Evolutionary conservation across 2,329 filamentous ascomycete genomes (phyloP).

Genomic region (Trichophyton simii): DNA sequence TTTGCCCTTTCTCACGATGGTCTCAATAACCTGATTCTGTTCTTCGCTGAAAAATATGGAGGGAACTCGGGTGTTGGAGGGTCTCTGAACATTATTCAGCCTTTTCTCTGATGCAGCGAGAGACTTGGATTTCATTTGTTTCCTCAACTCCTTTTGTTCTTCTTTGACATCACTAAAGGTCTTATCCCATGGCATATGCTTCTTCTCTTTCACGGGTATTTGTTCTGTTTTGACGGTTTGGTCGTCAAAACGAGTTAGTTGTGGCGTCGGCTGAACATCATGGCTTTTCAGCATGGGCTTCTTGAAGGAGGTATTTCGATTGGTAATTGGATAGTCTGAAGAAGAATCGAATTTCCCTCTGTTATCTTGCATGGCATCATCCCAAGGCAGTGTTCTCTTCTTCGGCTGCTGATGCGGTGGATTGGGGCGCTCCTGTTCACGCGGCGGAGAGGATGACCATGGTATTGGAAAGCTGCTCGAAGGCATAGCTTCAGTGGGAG

Average conservation of each 20-base stretch:
- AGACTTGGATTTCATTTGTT: conserved; percentile 40
- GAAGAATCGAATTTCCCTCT: not conserved
- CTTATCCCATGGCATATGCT: conserved; percentile 48
- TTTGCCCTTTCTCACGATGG: conserved; percentile 66
- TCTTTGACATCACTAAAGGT: conserved; percentile 64
- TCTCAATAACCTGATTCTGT: conserved; percentile 67
- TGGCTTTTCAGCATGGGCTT: not conserved
- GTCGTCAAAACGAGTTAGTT: not conserved
- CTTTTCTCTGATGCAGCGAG: conserved; percentile 23
- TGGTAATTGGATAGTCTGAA: not conserved
- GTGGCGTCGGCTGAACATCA: not conserved
- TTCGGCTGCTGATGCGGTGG: conserved; percentile 21
- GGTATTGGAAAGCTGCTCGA: conserved; percentile 48
- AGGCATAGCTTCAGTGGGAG: conserved; percentile 21
- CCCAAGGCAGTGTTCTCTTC: conserved; percentile 56
- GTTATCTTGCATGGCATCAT: conserved; percentile 18
- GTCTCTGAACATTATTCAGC: conserved; percentile 20
- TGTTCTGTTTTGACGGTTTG: not conserved
- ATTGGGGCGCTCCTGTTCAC: conserved; percentile 20
- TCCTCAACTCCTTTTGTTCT: conserved; percentile 59
- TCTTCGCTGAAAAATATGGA: conserved; percentile 69
- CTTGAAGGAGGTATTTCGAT: not conserved
- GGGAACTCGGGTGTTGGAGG: conserved; percentile 30
- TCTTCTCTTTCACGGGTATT: conserved; percentile 35
- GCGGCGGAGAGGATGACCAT: conserved; percentile 53